These are phyloP conservation scores for Xylaria flabelliformis DNA, from an alignment of 495 filamentous ascomycete genomes.

Conservation along the genomic window DNA sequence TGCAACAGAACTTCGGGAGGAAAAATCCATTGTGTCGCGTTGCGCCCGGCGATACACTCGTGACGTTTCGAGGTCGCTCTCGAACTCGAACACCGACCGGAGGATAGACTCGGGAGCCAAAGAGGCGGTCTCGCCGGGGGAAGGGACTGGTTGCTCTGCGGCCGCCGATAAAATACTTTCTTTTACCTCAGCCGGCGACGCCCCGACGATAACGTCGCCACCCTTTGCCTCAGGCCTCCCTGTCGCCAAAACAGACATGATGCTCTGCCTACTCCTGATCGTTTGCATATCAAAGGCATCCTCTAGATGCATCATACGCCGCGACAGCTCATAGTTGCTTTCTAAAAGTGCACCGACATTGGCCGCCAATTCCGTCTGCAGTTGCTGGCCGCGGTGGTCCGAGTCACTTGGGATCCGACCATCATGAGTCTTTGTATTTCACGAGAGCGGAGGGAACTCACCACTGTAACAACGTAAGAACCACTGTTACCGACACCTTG, in stretches of 20 bases:
- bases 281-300: background rate
- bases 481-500: slow-evolving; percentile 29
- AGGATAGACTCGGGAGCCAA: background rate
- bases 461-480: slow-evolving; percentile 20
- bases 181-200: background rate
- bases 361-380: background rate
- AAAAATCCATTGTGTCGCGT: slow-evolving; percentile 35
- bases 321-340: background rate
- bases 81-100: slow-evolving; percentile 24
- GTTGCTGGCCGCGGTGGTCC: background rate
- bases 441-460: background rate
- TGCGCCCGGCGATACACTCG: slow-evolving; percentile 31
- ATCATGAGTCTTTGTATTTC: background rate
- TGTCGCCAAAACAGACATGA: background rate
- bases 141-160: too few species aligned
- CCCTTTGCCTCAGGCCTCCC: background rate
- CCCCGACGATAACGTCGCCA: background rate
- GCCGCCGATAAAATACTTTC: background rate
- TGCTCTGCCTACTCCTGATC: background rate
- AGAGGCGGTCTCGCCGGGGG: background rate
- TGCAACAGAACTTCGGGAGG: slow-evolving; percentile 32
- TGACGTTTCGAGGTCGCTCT: slow-evolving; percentile 33
- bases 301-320: background rate
- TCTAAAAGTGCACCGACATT: background rate
- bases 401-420: background rate